Percentiles rank a stretch among this genome's conserved stretches.
These are phyloP conservation scores for Cephalotrichum gorgonifer DNA, from an alignment of 2,329 filamentous ascomycete species.

Conservation along the genomic window DNA sequence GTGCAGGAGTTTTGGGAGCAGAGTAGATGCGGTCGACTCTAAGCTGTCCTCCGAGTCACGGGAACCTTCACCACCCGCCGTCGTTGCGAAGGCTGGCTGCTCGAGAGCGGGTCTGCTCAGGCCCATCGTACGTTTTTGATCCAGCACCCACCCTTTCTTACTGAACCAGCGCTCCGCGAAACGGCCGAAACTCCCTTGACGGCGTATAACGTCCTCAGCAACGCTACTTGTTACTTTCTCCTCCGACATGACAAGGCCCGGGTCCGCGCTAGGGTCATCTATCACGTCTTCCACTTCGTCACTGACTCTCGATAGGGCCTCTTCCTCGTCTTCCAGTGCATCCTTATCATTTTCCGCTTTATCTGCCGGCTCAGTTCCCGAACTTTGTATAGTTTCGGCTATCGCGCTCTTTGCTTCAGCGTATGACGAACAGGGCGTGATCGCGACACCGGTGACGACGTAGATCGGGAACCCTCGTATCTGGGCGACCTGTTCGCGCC, in stretches of 20 bases:
- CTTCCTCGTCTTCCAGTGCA: conserved; percentile 21
- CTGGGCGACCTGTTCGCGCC: conserved; percentile 79
- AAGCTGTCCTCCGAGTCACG: conserved; percentile 3
- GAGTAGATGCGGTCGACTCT: conserved; percentile 20
- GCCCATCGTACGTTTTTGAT: conserved; percentile 59
- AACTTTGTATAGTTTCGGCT: conserved; percentile 36
- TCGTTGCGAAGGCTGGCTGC: not conserved
- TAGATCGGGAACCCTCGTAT: conserved; percentile 76
- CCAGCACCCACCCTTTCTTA: conserved; percentile 66
- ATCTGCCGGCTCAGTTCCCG: conserved; percentile 13
- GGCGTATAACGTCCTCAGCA: conserved; percentile 78
- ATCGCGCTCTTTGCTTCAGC: conserved; percentile 66
- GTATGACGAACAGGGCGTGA: conserved; percentile 79
- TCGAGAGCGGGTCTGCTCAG: conserved; percentile 37
- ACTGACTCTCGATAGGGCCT: conserved; percentile 15
- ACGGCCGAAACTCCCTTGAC: conserved; percentile 72
- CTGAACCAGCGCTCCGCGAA: conserved; percentile 93
- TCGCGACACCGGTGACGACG: conserved; percentile 74
- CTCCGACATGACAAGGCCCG: conserved; percentile 7
- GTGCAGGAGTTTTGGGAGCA: conserved; percentile 76
- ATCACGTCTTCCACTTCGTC: conserved; percentile 35
- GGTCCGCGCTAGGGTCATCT: conserved; percentile 19
- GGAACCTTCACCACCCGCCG: not conserved
- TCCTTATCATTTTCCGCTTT: conserved; percentile 24
- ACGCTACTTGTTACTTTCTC: conserved; percentile 44